phyloP scores from a whole-genome alignment of 1,284 basidiomycete species.

The Apiotrichum gamsii region DNA sequence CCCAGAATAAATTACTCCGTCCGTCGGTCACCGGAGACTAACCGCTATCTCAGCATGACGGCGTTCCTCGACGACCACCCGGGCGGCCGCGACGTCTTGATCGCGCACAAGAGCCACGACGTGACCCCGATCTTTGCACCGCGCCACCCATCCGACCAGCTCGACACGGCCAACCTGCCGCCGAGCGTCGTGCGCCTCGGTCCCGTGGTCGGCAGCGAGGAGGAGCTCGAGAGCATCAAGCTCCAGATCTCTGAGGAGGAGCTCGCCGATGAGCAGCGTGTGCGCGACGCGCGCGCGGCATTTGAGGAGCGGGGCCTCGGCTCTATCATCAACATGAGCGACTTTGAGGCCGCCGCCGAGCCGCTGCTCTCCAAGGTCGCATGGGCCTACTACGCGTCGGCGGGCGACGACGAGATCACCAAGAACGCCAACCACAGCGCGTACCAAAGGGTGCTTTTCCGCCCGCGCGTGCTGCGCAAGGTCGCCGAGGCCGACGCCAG shows the following conservation, averaged over 20 bases:
- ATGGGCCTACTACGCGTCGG: slow-evolving; percentile 73
- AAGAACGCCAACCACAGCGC: slow-evolving; percentile 61
- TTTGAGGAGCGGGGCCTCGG: slow-evolving; percentile 40
- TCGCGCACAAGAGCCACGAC: slow-evolving; percentile 35
- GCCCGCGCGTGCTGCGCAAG: slow-evolving; percentile 67
- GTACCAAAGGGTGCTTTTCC: slow-evolving; percentile 74
- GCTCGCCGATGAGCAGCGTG: slow-evolving; percentile 33
- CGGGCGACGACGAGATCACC: slow-evolving; percentile 69
- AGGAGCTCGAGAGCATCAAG: slow-evolving; percentile 30
- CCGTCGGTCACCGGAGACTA: not conserved
- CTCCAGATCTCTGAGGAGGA: slow-evolving; percentile 33
- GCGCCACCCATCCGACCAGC: slow-evolving; percentile 41
- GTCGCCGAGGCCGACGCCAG: slow-evolving; percentile 65
- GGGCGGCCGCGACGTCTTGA: slow-evolving; percentile 42
- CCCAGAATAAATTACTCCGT: too few species aligned
- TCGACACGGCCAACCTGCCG: slow-evolving; percentile 35
- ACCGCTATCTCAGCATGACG: slow-evolving; percentile 30
- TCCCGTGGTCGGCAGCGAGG: slow-evolving; percentile 18
- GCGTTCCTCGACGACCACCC: slow-evolving; percentile 42
- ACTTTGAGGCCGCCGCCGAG: slow-evolving; percentile 53
- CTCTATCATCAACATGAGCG: slow-evolving; percentile 37
- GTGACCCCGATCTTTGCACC: slow-evolving; percentile 42
- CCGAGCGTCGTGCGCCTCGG: slow-evolving; percentile 32
- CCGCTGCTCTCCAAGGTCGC: slow-evolving; percentile 65
- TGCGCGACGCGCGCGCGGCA: slow-evolving; percentile 26